Base-by-base conservation (phyloP, 768 basidiomycete species). In the Lanmaoa rubissima region DNA sequence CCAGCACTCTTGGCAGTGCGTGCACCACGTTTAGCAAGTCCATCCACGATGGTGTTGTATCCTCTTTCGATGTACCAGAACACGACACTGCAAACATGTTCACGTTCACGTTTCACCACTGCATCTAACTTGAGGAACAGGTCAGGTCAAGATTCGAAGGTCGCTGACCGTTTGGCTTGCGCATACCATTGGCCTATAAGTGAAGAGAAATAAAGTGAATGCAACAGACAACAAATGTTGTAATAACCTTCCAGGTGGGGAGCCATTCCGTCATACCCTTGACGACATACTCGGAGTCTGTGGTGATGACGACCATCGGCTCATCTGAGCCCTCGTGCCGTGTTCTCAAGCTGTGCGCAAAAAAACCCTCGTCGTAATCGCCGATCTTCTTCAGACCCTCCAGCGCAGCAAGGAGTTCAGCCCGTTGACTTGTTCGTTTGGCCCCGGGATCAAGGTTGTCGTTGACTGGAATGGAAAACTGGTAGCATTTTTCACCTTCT, bases 381-480 rank as follows among this genome's bases (percentile, higher is more conserved):
- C 68, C 65, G 69, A 58, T 24, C 21, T 28, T 73, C 65, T 9
- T 67, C 65, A 35, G 71, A 66, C 51, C 55, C 53, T n/a, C 67
- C 7, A 69, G 21, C 3, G 70, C 70, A 10, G 72, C 70, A 13
- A 71, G 61, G 7, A 73, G 61, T 55, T 73, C 69, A 2, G 72
- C 68, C 2, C 70, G 69, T 51, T 73, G 73, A 39, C 50, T 75
- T 7, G 73, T 71, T 13, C 69, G 48, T 11, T 39, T 58, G 6
- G 61, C 54, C 21, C 55, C 49, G 0, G 55, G 48, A 44, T 69
- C 69, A 14, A 70, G 41, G 3, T 8, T 56, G n/a, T 68, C 65
- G 17, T 58, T 63, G 1, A 73, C 59, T 1, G 62, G 61, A 9
- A 71, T 53, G 7, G 61, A 56, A 53, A 64, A 59, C 48, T 57